Percentiles rank a stretch among this genome's conserved stretches.
phyloP scores from a whole-genome alignment of 73 alveolate species.

The Effrenium voratum region DNA sequence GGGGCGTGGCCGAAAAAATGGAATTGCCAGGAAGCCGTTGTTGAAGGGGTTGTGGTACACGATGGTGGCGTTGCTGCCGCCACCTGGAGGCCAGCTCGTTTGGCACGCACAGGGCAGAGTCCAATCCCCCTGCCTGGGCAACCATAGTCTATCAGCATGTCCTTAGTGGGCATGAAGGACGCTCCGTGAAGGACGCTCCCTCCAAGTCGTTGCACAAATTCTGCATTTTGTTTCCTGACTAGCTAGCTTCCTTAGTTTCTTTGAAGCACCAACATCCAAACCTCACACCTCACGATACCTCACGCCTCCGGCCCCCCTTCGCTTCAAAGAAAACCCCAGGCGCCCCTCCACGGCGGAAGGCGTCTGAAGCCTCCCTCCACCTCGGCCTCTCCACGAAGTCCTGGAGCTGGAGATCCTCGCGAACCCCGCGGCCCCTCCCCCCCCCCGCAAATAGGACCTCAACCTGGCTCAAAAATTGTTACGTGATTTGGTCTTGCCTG shows the following conservation, averaged over 20 bases:
- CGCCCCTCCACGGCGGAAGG: constrained; percentile 54
- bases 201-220: no score
- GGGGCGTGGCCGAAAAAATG: no score
- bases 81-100: constrained; percentile 23
- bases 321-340: neutral
- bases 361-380: constrained; percentile 47
- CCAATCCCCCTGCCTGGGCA: constrained; percentile 52
- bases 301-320: no score
- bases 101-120: no score
- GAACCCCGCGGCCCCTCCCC: no score
- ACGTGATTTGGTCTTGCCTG: no score
- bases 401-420: constrained; percentile 39
- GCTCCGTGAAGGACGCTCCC: no score
- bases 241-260: no score
- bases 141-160: constrained; percentile 45
- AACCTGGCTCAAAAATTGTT: neutral
- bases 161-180: neutral
- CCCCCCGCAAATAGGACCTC: no score
- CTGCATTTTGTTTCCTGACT: no score
- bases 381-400: constrained; percentile 33
- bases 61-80: constrained; percentile 42
- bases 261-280: no score
- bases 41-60: constrained; percentile 85
- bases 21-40: constrained; percentile 44
- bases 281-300: no score